A percentile compares a stretch with the other conserved stretches of the same genome.
Conservation (phyloP, 1,139 yeast species). For the Yamadazyma epiphylla region DNA sequence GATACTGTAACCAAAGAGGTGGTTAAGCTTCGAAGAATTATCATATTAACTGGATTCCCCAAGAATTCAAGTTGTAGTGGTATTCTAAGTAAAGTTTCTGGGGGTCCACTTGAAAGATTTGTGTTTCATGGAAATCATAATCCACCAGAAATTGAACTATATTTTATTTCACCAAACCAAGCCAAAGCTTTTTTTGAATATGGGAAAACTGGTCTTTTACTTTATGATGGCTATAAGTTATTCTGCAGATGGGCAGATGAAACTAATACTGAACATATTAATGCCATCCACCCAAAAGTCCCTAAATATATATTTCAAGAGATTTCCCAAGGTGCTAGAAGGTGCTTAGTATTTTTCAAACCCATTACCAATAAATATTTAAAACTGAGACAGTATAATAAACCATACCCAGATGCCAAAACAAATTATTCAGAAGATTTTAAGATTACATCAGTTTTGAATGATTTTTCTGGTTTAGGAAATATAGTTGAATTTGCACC, state of each 20-base stretch:
- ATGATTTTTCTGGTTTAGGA: slow-evolving; percentile 58
- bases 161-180: slow-evolving; percentile 50
- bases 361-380: slow-evolving; percentile 20
- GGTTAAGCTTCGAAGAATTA: slow-evolving; percentile 10
- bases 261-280: slow-evolving; percentile 19
- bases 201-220: slow-evolving; percentile 52
- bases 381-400: slow-evolving; percentile 9
- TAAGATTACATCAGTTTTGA: slow-evolving; percentile 27
- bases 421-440: slow-evolving; percentile 28
- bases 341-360: slow-evolving; percentile 31
- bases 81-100: slow-evolving; percentile 56
- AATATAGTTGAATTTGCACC: slow-evolving; percentile 62
- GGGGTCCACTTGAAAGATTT: slow-evolving; percentile 71
- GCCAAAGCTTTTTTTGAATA: slow-evolving; percentile 56
- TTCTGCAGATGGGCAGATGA: slow-evolving; percentile 37
- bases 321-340: slow-evolving; percentile 26
- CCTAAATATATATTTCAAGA: slow-evolving; percentile 27
- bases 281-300: slow-evolving; percentile 27
- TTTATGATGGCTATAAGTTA: slow-evolving; percentile 55
- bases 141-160: slow-evolving; percentile 37
- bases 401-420: slow-evolving; percentile 30
- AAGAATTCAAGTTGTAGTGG: slow-evolving; percentile 40
- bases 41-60: slow-evolving; percentile 17
- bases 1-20: slow-evolving; percentile 3
- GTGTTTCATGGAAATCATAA: slow-evolving; percentile 17